Evolutionary conservation across 768 basidiomycete species (phyloP).

Genomic region (Leccinum uliginosum): DNA sequence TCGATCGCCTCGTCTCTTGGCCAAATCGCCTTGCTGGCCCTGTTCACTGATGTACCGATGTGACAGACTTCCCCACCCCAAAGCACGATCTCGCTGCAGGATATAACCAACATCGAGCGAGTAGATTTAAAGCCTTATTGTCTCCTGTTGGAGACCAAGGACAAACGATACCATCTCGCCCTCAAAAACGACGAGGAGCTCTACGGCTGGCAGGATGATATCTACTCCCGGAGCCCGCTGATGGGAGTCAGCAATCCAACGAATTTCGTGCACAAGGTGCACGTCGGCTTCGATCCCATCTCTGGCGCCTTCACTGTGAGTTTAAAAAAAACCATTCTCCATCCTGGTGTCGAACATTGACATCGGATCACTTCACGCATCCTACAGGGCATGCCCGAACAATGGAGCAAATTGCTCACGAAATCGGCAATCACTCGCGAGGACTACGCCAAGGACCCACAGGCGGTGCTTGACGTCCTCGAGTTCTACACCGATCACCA

Average conservation of each 20-base stretch:
- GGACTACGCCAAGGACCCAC: constrained; percentile 95
- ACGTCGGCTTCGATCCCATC: constrained; percentile 94
- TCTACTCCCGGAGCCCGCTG: constrained; percentile 86
- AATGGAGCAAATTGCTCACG: constrained; percentile 96
- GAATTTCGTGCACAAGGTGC: constrained; percentile 98
- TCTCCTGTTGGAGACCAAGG: constrained; percentile 78
- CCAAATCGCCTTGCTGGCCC: neutral
- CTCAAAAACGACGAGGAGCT: constrained; percentile 94
- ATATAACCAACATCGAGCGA: constrained; percentile 84
- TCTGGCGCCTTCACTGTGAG: constrained; percentile 91
- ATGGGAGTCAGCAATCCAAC: constrained; percentile 94
- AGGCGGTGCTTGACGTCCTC: constrained; percentile 94
- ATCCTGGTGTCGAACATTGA: neutral
- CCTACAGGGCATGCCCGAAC: constrained; percentile 86
- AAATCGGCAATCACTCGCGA: constrained; percentile 97
- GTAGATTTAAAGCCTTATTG: constrained; percentile 96
- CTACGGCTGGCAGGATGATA: constrained; percentile 98
- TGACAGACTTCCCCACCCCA: constrained; percentile 52
- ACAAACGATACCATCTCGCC: constrained; percentile 75
- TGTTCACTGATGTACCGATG: constrained; percentile 7
- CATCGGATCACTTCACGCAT: neutral
- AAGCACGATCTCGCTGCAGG: constrained; percentile 59
- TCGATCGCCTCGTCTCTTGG: neutral
- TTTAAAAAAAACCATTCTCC: too few relatives aligned
- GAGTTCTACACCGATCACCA: constrained; percentile 99